These are phyloP conservation scores for Filobasidium floriforme DNA, from an alignment of 768 basidiomycete genomes.

Conservation along the genomic window DNA sequence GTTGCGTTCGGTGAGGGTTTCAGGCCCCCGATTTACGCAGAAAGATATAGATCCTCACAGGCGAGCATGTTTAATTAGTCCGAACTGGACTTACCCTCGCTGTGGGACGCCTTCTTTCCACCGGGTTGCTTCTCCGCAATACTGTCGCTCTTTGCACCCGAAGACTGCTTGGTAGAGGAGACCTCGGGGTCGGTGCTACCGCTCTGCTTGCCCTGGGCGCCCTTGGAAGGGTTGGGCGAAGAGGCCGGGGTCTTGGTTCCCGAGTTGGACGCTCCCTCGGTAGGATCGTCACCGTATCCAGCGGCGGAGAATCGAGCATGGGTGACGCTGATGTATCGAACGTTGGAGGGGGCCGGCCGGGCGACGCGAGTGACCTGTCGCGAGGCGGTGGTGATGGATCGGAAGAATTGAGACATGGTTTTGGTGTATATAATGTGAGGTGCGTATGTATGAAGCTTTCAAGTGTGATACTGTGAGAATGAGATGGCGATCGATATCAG, in stretches of 20 bases:
- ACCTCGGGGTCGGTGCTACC: conserved; percentile 17
- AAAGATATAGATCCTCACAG: no score
- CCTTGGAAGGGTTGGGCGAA: conserved; percentile 3
- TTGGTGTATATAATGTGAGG: background rate
- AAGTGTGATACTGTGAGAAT: no score
- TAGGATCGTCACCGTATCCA: conserved; percentile 17
- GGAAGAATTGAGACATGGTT: conserved; percentile 3
- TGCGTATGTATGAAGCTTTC: background rate
- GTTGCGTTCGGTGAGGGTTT: no score
- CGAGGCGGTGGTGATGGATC: background rate
- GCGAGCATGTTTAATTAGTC: background rate
- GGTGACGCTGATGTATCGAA: background rate
- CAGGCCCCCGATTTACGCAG: no score
- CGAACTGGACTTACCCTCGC: conserved; percentile 7
- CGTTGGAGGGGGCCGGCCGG: background rate
- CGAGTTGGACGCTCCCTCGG: conserved; percentile 10
- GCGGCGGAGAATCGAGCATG: conserved; percentile 10
- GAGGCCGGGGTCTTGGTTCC: conserved; percentile 16
- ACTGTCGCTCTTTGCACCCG: background rate
- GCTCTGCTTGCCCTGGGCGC: background rate
- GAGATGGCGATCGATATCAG: no score
- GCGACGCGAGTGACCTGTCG: background rate
- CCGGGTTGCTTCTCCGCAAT: background rate
- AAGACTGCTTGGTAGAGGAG: background rate
- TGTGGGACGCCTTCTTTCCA: background rate